Conservation (phyloP, 73 alveolate species). For the Symbiodinium natans region DNA sequence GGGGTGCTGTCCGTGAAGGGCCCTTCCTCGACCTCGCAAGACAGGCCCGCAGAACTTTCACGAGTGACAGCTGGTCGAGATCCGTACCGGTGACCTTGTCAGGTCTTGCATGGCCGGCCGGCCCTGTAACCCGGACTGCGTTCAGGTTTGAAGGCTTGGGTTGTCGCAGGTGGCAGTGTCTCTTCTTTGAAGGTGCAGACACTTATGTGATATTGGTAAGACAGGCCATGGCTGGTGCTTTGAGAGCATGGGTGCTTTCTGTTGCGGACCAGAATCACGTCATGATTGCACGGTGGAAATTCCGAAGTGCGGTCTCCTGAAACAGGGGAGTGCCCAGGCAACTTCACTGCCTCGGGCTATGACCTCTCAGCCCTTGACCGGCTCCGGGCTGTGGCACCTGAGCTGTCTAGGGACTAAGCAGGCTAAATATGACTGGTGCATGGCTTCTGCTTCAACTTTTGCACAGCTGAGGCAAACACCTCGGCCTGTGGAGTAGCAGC, state of each 20-base stretch:
- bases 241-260: no score
- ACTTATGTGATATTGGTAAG: no score
- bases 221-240: no score
- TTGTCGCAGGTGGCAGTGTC: background rate
- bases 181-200: no score
- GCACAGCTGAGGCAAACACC: background rate
- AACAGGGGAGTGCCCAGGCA: background rate
- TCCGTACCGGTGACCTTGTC: background rate
- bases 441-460: background rate
- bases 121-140: background rate
- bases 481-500: background rate
- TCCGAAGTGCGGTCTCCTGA: no score
- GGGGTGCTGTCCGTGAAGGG: slow-evolving; percentile 4
- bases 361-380: background rate
- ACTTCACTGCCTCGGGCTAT: background rate
- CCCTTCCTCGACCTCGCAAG: background rate
- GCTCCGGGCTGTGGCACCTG: background rate
- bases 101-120: slow-evolving; percentile 17
- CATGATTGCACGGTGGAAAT: no score
- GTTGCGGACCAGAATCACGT: no score
- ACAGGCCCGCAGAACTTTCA: no score
- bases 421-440: background rate
- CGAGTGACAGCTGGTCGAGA: background rate
- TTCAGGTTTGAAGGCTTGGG: background rate
- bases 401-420: background rate